Percentiles rank a stretch among this genome's conserved stretches.
Evolutionary conservation across 208 protist species (phyloP).

Genomic region (Trypanosoma caninum): DNA sequence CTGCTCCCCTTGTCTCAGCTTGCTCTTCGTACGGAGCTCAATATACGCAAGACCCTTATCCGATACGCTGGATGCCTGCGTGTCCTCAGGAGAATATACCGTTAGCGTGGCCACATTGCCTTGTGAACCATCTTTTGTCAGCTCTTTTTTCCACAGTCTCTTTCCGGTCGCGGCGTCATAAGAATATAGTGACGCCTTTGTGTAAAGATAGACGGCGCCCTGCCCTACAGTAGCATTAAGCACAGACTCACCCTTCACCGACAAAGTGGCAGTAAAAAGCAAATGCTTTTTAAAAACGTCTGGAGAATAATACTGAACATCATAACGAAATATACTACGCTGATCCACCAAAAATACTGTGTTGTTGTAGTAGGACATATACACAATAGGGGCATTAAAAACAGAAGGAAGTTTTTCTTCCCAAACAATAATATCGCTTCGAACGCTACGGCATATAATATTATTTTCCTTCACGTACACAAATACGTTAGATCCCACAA

Average conservation of each 20-base stretch:
- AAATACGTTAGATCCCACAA: constrained; percentile 24
- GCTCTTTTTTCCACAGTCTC: not conserved
- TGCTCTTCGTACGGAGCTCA: constrained; percentile 3
- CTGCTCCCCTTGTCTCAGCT: not conserved
- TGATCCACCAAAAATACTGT: constrained; percentile 22
- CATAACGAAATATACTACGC: constrained; percentile 4
- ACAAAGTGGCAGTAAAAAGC: not conserved
- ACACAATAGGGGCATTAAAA: constrained; percentile 8
- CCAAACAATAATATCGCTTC: constrained; percentile 20
- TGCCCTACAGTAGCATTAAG: constrained; percentile 3
- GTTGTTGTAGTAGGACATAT: constrained; percentile 28
- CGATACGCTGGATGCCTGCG: not conserved
- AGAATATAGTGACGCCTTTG: not conserved
- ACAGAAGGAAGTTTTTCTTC: constrained; percentile 4
- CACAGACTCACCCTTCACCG: not conserved
- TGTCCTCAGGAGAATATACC: constrained; percentile 11
- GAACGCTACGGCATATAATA: constrained; percentile 22
- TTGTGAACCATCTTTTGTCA: not conserved
- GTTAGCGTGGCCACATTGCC: not conserved
- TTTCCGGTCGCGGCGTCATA: constrained; percentile 17
- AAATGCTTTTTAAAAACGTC: constrained; percentile 1
- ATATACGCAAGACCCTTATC: constrained; percentile 9
- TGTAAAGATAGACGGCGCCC: constrained; percentile 6
- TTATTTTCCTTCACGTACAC: constrained; percentile 5
- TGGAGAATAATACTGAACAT: constrained; percentile 18